Base-by-base conservation (phyloP, 805 yeast species). In the Brettanomyces anomalus region DNA sequence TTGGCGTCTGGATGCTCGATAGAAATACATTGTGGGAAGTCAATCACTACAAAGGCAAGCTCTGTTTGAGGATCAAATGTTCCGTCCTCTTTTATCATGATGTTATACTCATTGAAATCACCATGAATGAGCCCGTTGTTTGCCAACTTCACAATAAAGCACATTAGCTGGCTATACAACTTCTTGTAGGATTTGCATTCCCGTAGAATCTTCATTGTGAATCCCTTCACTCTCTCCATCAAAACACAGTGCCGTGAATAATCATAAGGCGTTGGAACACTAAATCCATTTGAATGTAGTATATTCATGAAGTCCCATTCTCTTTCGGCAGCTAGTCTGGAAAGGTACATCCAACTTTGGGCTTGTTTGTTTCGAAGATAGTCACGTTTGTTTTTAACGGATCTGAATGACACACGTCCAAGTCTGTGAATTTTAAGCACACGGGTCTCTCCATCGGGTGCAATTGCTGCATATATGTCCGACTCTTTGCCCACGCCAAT, bases 401-500 rank as follows among this genome's bases (percentile, higher is more conserved):
- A 84, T 50, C 83, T 77, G 66, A 93, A 93, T 4, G 97, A 88
- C 1, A 90, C 85, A 58, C 98, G 77, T 30, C 99, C 99, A 46
- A 93, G 70, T 51, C 98, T 74, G 63, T 89, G 97, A 33, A 93
- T 82, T 61, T 93, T 93, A 57, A 93, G 65, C 15, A 89, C 96
- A 53, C 76, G 74, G 42, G 77, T 74, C 16, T 48, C 49, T 1
- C 90, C 93, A 17, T 72, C 57, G 11, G 71, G 66, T 54, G 83
- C 89, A 44, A 81, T 79, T 1, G 85, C 89, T 11, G 89, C 74
- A 61, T 83, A 87, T 55, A 93, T 89, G 66, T 93, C 98, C 3
- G 97, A 88, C 63, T 93, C 98, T 58, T 93, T 93, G 54, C 98
- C 98, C 41, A 93, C 96, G 46, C 97, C 98, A 52, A 90, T 88